phyloP scores from a whole-genome alignment of 139 green algal genomes.

The Penium margaritaceum region DNA sequence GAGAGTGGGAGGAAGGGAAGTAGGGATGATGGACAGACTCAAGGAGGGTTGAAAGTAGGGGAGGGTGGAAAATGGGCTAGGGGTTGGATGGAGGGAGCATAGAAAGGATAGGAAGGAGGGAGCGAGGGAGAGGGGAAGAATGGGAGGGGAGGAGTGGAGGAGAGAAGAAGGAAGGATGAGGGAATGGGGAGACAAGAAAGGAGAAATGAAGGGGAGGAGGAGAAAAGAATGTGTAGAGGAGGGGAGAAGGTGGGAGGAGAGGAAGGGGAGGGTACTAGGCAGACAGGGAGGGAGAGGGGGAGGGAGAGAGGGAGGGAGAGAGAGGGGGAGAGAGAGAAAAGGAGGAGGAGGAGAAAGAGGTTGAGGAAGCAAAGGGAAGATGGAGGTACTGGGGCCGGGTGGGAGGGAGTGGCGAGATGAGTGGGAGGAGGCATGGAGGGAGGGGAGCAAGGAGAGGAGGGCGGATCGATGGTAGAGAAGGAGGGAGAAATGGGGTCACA shows the following conservation, averaged over 20 bases:
- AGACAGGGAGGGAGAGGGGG: background rate
- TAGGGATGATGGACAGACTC: background rate
- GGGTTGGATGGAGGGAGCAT: background rate
- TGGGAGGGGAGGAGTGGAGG: background rate
- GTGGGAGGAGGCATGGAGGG: background rate
- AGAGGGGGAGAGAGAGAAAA: background rate
- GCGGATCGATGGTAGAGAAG: background rate
- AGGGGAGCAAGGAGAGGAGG: background rate
- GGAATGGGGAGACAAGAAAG: background rate
- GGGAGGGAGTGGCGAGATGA: background rate
- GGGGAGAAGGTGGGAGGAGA: too few relatives aligned
- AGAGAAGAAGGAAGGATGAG: background rate
- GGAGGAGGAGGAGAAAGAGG: background rate
- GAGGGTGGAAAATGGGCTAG: background rate
- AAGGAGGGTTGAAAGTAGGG: background rate
- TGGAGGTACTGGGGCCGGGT: background rate
- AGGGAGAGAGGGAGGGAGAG: background rate
- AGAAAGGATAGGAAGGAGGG: background rate
- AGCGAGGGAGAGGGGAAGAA: background rate
- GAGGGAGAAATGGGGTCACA: background rate
- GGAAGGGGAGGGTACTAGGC: background rate
- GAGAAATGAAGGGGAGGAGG: background rate
- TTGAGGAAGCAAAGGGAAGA: slow-evolving; percentile 1
- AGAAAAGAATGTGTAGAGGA: background rate
- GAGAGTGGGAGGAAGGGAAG: background rate